Conservation (phyloP, 345 rosid genomes). For the Populus ilicifolia region DNA sequence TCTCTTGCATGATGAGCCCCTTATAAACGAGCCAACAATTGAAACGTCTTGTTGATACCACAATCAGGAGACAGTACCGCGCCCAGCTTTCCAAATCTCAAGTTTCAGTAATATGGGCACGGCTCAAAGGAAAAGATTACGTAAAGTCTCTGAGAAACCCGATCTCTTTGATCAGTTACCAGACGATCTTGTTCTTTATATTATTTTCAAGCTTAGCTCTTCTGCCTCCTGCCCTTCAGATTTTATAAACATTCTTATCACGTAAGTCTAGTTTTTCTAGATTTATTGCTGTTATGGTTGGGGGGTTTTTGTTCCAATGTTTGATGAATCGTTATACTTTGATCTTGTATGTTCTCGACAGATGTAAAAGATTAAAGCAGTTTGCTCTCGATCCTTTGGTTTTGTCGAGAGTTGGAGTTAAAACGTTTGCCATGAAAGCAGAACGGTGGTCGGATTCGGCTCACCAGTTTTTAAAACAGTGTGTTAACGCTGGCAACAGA, state of each 20-base stretch:
- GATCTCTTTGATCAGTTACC: slow-evolving; percentile 49
- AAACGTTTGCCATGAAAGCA: slow-evolving; percentile 40
- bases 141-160: not conserved
- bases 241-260: slow-evolving; percentile 38
- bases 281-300: not conserved
- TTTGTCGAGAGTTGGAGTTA: slow-evolving; percentile 40
- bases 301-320: not conserved
- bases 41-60: not conserved
- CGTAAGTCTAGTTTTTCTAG: slow-evolving; percentile 30
- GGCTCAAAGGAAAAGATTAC: slow-evolving; percentile 29
- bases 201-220: slow-evolving; percentile 50
- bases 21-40: not conserved
- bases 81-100: not conserved
- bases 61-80: not conserved
- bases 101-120: not conserved
- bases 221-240: slow-evolving; percentile 58
- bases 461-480: slow-evolving; percentile 48
- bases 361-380: slow-evolving; percentile 46
- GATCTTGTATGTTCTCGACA: not conserved
- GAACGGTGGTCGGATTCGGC: slow-evolving; percentile 53
- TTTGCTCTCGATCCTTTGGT: slow-evolving; percentile 43
- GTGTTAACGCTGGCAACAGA: slow-evolving; percentile 50
- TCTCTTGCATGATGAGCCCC: not conserved
- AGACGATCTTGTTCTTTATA: slow-evolving; percentile 50
- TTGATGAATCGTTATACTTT: no score